phyloP scores from a whole-genome alignment of 805 yeast species.

The Kockiozyma suomiensis region DNA sequence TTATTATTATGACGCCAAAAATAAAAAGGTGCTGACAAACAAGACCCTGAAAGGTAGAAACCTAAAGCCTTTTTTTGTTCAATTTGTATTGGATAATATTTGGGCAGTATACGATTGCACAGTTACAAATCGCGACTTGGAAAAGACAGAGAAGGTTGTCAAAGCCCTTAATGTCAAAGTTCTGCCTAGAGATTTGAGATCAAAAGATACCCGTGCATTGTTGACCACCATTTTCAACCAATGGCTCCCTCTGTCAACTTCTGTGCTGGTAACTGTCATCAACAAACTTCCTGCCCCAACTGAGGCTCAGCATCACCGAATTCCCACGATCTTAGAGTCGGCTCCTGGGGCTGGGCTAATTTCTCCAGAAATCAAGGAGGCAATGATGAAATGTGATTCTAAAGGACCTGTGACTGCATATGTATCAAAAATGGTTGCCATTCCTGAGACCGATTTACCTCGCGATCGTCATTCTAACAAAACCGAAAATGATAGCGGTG shows the following conservation, averaged over 20 bases:
- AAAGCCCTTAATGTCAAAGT: conserved; percentile 68
- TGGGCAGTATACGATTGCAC: conserved; percentile 88
- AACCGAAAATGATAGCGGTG: conserved; percentile 35
- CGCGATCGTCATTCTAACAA: conserved; percentile 40
- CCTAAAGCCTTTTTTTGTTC: conserved; percentile 81
- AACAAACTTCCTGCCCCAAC: conserved; percentile 84
- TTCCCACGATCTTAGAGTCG: conserved; percentile 64
- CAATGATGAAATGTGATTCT: conserved; percentile 70
- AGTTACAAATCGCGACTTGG: conserved; percentile 64
- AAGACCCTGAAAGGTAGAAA: conserved; percentile 64
- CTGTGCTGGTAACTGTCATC: conserved; percentile 80
- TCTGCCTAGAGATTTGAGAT: conserved; percentile 71
- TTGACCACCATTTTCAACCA: conserved; percentile 75
- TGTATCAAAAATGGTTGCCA: conserved; percentile 84
- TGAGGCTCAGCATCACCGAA: conserved; percentile 70
- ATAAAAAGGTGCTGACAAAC: conserved; percentile 71
- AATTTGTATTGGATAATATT: conserved; percentile 81
- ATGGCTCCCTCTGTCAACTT: conserved; percentile 91
- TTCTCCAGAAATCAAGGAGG: conserved; percentile 52
- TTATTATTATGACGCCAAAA: conserved; percentile 82
- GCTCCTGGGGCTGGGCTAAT: conserved; percentile 56
- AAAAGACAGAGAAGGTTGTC: conserved; percentile 73
- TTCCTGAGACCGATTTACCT: conserved; percentile 82
- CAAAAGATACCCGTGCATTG: conserved; percentile 71
- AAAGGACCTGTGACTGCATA: conserved; percentile 70